Evolutionary conservation across 2,329 filamentous ascomycete genomes (phyloP), one percentile per base, ranked within the genome.

Genomic region (Acephala macrosclerotiorum): DNA sequence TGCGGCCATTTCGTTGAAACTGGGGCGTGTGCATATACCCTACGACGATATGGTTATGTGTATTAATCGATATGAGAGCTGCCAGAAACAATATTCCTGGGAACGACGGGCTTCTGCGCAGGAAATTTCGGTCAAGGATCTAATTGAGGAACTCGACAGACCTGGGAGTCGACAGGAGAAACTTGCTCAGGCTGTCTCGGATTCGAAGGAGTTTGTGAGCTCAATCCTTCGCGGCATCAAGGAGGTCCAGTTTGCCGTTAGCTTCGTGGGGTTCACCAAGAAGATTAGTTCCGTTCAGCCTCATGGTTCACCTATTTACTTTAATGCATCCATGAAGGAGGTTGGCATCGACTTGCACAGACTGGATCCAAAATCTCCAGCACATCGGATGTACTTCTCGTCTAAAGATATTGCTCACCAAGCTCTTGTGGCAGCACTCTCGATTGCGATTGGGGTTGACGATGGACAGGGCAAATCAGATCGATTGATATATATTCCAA

Each of bases 371-470:
- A 95, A 93, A 73, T 97, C 94, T 18, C 94, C 96, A 0, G 94
- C 95, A 0, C 96, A 99, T 82, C 89, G 96, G 69, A 99, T 98
- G 96, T 98, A 99, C 79, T 99, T 99, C 76, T 92, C 94, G 2
- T 89, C 91, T 25, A 91, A 93, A 68, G 96, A 97, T 76, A 89
- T 97, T 74, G 96, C 96, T 14, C 96, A 99, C 77, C 95, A 99
- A 82, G 96, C 94, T 12, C 84, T 99, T 40, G 86, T 96, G 25
- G 96, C 95, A 20, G 96, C 94, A 3, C 88, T 99, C 47, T 97
- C 96, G 0, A 92, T 99, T 63, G 95, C 95, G 0, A 85, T 98
- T 64, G 96, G 94, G 45, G 84, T 99, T 40, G 94, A 97, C 74
- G 94, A 97, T 76, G 93, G 93, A n/a, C 88, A 90, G 33, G 92